These are phyloP conservation scores for Volutella citrinella DNA, from an alignment of 2,329 filamentous ascomycete genomes.

Conservation along the genomic window DNA sequence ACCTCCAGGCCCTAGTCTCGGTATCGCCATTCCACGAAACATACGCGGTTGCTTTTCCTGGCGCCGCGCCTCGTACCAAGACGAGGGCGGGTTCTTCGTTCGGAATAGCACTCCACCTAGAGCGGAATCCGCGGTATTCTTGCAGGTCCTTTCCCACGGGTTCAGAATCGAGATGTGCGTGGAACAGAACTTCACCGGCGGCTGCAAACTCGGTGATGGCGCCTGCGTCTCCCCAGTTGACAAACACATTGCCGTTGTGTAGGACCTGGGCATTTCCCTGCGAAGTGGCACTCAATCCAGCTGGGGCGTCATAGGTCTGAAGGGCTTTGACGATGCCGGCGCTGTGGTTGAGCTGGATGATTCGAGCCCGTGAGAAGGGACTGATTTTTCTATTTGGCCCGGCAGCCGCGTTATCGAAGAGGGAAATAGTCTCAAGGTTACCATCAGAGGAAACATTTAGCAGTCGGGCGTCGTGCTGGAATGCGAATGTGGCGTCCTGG, in stretches of 20 bases:
- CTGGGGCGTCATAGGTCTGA: slow-evolving; percentile 46
- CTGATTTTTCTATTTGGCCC: no score
- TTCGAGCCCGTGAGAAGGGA: slow-evolving; percentile 26
- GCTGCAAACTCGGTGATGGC: slow-evolving; percentile 45
- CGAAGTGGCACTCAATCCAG: slow-evolving; percentile 48
- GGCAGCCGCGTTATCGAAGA: slow-evolving; percentile 49
- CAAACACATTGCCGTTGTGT: slow-evolving; percentile 49
- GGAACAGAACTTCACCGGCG: slow-evolving; percentile 49
- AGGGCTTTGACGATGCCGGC: slow-evolving; percentile 44
- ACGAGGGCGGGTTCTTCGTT: slow-evolving; percentile 23
- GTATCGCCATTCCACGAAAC: no score
- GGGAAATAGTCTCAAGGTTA: slow-evolving; percentile 46
- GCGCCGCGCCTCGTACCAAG: no score
- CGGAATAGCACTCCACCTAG: slow-evolving; percentile 49
- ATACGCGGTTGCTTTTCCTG: no score
- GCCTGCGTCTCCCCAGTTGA: slow-evolving; percentile 55
- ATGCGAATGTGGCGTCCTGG: slow-evolving; percentile 41
- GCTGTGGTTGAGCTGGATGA: slow-evolving; percentile 44
- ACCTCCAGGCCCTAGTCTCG: no score
- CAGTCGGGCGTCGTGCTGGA: slow-evolving; percentile 52
- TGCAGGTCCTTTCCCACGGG: slow-evolving; percentile 37
- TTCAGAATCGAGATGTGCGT: slow-evolving; percentile 43
- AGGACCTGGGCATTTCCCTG: slow-evolving; percentile 51
- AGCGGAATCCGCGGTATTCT: slow-evolving; percentile 54
- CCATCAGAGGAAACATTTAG: slow-evolving; percentile 35